Evolutionary conservation across 305 asterid genomes (phyloP).

Genomic region (Fraxinus albicans): DNA sequence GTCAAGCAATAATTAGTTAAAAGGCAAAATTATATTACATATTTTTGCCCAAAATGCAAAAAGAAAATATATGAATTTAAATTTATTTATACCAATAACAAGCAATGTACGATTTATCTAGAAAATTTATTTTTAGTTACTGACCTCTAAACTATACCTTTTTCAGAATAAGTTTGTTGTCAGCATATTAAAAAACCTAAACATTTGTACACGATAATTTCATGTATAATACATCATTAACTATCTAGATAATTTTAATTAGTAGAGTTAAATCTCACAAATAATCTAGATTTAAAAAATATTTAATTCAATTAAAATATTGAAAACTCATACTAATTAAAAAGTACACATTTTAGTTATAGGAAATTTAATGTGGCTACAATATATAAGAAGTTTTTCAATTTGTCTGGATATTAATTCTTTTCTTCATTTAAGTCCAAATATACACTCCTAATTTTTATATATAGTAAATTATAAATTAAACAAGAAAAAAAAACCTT

Average conservation of each 20-base stretch:
- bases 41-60: not conserved
- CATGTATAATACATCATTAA: not conserved
- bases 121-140: not conserved
- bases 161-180: not conserved
- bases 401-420: too few relatives aligned
- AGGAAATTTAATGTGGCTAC: not conserved
- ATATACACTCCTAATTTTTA: not conserved
- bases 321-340: not conserved
- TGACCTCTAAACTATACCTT: not conserved
- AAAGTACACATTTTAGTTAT: not conserved
- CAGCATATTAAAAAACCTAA: not conserved
- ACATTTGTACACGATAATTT: not conserved
- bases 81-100: not conserved
- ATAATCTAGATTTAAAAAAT: not conserved
- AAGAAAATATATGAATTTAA: not conserved
- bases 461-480: not conserved
- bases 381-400: not conserved
- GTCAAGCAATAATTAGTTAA: not conserved
- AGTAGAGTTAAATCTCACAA: not conserved
- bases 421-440: not conserved
- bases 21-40: not conserved
- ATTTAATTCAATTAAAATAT: not conserved
- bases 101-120: not conserved
- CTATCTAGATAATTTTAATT: not conserved
- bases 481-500: conserved; percentile 24